A percentile compares a stretch with the other conserved stretches of the same genome.
These are phyloP conservation scores for Pyrus betulifolia DNA, from an alignment of 306 rosid genomes.

Conservation along the genomic window DNA sequence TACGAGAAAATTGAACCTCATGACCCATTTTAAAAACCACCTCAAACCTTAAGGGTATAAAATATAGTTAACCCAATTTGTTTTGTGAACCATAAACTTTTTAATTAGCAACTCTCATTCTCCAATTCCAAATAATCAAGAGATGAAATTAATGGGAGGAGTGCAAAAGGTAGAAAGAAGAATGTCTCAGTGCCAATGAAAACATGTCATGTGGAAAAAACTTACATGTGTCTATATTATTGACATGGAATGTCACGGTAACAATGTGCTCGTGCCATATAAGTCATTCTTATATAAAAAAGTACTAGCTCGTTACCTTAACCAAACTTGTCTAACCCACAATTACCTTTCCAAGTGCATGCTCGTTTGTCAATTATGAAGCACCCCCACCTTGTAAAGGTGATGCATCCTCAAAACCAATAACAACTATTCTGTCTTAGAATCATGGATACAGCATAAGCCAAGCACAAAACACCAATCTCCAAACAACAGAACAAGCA, in stretches of 20 bases:
- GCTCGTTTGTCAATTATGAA: not conserved
- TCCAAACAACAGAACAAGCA: not conserved
- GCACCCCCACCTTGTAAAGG: not conserved
- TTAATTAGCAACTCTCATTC: not conserved
- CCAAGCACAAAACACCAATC: slow-evolving; percentile 5
- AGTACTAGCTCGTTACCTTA: not conserved
- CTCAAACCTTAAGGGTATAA: too few species aligned
- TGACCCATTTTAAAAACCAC: too few species aligned
- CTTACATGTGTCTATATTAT: too few species aligned
- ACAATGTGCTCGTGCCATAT: too few species aligned
- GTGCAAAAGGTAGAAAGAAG: not conserved
- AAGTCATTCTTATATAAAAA: too few species aligned
- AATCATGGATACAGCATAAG: not conserved
- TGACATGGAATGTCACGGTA: not conserved
- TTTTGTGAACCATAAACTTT: not conserved
- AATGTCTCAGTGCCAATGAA: not conserved
- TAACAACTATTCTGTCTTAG: not conserved
- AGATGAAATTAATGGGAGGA: not conserved
- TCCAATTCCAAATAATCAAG: not conserved
- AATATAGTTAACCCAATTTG: too few species aligned
- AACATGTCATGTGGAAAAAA: not conserved
- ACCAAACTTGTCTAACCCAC: not conserved
- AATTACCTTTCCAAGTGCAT: not conserved
- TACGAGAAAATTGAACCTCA: too few species aligned
- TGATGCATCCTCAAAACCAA: not conserved